Conservation (phyloP, 257 asterid species). For the Forsythia suspensa region DNA sequence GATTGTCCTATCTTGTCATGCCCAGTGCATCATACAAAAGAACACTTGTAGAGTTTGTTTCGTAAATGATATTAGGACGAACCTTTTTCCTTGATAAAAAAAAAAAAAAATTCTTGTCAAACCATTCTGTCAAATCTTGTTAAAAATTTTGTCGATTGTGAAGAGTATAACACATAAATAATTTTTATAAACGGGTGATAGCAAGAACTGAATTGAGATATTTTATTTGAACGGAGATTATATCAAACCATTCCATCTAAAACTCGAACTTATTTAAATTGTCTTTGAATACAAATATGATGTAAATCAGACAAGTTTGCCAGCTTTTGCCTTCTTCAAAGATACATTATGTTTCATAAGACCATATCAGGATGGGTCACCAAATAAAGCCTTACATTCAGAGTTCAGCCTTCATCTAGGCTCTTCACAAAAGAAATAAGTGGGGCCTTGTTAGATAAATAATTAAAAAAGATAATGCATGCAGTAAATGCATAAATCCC, state of each 20-base stretch:
- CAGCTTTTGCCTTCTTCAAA: conserved; percentile 36
- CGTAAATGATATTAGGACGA: too few relatives aligned
- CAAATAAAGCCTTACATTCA: not conserved
- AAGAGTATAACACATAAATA: too few relatives aligned
- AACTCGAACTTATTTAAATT: not conserved
- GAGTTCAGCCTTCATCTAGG: not conserved
- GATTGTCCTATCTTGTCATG: not conserved
- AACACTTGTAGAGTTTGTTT: too few relatives aligned
- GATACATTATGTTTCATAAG: conserved; percentile 26
- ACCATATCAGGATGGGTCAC: conserved; percentile 6
- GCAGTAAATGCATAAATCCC: not conserved
- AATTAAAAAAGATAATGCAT: not conserved
- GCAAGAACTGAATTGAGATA: not conserved
- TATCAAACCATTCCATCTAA: not conserved
- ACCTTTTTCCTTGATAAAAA: too few relatives aligned
- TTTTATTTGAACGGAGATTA: not conserved
- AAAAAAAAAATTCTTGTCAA: too few relatives aligned
- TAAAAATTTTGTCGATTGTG: too few relatives aligned
- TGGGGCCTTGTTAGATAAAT: not conserved
- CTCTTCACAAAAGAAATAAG: not conserved
- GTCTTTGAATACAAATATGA: not conserved
- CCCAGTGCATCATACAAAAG: not conserved
- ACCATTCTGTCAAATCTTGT: too few relatives aligned
- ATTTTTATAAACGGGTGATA: too few relatives aligned
- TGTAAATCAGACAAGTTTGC: not conserved